phyloP scores from a whole-genome alignment of 2,329 filamentous ascomycete species.

The Trichoderma breve region DNA sequence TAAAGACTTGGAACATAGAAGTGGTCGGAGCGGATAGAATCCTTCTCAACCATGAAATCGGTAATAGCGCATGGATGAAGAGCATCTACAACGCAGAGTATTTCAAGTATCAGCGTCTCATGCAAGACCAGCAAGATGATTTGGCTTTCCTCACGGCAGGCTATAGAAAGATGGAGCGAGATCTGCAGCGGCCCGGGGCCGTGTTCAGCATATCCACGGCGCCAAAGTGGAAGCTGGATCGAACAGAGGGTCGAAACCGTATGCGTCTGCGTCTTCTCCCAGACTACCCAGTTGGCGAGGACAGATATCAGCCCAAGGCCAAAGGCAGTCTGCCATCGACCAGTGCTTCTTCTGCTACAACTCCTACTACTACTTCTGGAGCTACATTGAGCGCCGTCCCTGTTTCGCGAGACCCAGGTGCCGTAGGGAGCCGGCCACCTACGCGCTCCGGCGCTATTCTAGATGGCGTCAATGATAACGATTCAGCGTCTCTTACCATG shows the following conservation, averaged over 20 bases:
- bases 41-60: slow-evolving; percentile 78
- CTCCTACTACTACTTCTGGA: slow-evolving; percentile 20
- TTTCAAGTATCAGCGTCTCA: slow-evolving; percentile 80
- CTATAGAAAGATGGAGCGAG: slow-evolving; percentile 75
- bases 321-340: slow-evolving; percentile 51
- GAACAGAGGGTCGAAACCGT: slow-evolving; percentile 91
- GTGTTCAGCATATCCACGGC: slow-evolving; percentile 66
- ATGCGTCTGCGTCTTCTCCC: slow-evolving; percentile 88
- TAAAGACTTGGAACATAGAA: slow-evolving; percentile 76
- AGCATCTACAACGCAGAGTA: slow-evolving; percentile 93
- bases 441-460: slow-evolving; percentile 25
- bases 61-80: slow-evolving; percentile 87
- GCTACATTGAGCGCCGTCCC: not conserved
- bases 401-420: slow-evolving; percentile 16
- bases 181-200: slow-evolving; percentile 75
- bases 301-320: slow-evolving; percentile 82
- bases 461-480: slow-evolving; percentile 24
- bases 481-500: slow-evolving; percentile 20
- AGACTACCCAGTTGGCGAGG: slow-evolving; percentile 65
- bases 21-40: slow-evolving; percentile 67
- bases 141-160: slow-evolving; percentile 71
- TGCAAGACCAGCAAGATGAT: slow-evolving; percentile 94
- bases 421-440: slow-evolving; percentile 20
- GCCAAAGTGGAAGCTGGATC: slow-evolving; percentile 86
- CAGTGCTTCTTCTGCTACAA: slow-evolving; percentile 30